These are phyloP conservation scores for Podaxis rugospora DNA, from an alignment of 768 basidiomycete genomes.

Conservation along the genomic window DNA sequence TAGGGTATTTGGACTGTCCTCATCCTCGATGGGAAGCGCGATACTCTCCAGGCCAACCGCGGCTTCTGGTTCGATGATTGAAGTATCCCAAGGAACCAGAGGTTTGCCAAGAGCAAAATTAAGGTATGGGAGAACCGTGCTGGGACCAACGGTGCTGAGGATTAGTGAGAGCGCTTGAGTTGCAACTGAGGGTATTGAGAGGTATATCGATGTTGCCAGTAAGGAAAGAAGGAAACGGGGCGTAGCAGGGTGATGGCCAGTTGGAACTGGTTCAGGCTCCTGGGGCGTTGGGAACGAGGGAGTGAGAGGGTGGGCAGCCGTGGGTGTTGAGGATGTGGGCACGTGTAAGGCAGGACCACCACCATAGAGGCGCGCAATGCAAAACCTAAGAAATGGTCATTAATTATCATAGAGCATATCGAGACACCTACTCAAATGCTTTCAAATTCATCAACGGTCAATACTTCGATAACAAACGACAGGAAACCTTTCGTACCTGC, in stretches of 20 bases:
- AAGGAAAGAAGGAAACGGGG: conserved; percentile 83
- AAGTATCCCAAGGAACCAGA: conserved; percentile 37
- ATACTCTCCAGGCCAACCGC: conserved; percentile 71
- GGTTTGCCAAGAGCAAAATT: conserved; percentile 76
- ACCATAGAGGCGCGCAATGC: conserved; percentile 83
- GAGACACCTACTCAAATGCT: conserved; percentile 82
- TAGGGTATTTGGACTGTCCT: conserved; percentile 11
- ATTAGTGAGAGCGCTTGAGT: conserved; percentile 72
- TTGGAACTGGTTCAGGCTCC: conserved; percentile 31
- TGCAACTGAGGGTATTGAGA: conserved; percentile 74
- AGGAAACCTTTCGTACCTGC: conserved; percentile 49
- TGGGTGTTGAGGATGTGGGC: conserved; percentile 60
- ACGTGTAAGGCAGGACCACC: conserved; percentile 75
- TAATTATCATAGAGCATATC: background rate
- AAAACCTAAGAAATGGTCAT: conserved; percentile 48
- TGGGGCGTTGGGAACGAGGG: conserved; percentile 45
- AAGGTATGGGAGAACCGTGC: conserved; percentile 73
- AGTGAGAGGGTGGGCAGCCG: conserved; percentile 65
- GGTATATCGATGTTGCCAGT: conserved; percentile 81
- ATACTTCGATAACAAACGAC: background rate
- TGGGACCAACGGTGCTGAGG: conserved; percentile 71
- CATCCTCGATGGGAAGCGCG: conserved; percentile 44
- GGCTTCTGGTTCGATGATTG: conserved; percentile 43
- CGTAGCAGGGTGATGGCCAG: conserved; percentile 65
- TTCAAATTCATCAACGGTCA: background rate